These are phyloP conservation scores for Fragaria nilgerrensis DNA, from an alignment of 306 rosid species.

Conservation along the genomic window DNA sequence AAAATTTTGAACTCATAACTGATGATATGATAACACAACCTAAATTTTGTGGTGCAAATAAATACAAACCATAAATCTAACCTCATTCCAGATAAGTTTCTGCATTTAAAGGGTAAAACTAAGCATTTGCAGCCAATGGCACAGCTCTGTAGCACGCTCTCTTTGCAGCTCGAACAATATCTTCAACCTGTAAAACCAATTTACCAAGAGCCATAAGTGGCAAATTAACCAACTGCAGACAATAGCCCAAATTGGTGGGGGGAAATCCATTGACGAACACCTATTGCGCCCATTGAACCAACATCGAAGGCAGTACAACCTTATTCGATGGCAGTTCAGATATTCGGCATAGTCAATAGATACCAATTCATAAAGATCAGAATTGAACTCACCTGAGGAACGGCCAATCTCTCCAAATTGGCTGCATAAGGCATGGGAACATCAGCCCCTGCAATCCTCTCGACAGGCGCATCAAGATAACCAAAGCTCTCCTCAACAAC, in stretches of 20 bases:
- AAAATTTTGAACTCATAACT: not conserved
- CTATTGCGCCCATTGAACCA: slow-evolving; percentile 9
- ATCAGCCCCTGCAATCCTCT: slow-evolving; percentile 94
- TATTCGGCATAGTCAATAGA: not conserved
- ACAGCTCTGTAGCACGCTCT: slow-evolving; percentile 84
- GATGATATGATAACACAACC: not conserved
- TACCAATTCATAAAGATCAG: not conserved
- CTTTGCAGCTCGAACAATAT: slow-evolving; percentile 95
- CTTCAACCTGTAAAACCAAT: slow-evolving; percentile 67
- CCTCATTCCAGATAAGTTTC: slow-evolving; percentile 29
- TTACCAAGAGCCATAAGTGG: slow-evolving; percentile 8
- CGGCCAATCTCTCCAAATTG: slow-evolving; percentile 93
- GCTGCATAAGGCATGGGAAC: slow-evolving; percentile 99
- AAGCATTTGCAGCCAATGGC: slow-evolving; percentile 70
- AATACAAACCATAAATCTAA: slow-evolving; percentile 19
- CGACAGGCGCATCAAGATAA: slow-evolving; percentile 95
- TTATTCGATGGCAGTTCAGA: not conserved
- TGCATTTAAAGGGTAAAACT: slow-evolving; percentile 23
- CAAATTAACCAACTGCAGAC: not conserved
- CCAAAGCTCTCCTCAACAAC: slow-evolving; percentile 95
- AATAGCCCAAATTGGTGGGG: slow-evolving; percentile 7
- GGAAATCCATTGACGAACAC: not conserved
- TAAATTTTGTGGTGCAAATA: not conserved
- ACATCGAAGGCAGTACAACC: not conserved
- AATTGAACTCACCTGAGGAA: slow-evolving; percentile 70